Percentiles rank a stretch among this genome's conserved stretches.
Evolutionary conservation across 192 early-diverging fungal species (phyloP).

Genomic region (Entomortierella lignicola): DNA sequence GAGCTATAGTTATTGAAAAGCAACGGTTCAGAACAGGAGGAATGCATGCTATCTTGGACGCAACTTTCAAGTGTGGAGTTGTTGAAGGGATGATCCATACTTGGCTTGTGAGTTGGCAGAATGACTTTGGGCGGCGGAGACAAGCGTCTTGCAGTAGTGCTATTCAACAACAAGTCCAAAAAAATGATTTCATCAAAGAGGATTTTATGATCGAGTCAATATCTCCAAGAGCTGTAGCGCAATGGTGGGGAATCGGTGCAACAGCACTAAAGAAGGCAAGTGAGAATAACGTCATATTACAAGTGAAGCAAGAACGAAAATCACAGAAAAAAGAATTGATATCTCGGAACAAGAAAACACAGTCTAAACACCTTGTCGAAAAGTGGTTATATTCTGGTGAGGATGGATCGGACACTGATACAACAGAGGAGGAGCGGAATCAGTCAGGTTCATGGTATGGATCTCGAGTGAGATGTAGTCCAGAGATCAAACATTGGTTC

Average conservation of each 20-base stretch:
- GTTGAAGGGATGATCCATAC: conserved; percentile 59
- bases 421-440: background rate
- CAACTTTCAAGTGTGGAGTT: conserved; percentile 51
- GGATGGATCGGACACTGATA: background rate
- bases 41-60: conserved; percentile 46
- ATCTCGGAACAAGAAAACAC: conserved; percentile 1
- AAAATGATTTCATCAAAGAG: background rate
- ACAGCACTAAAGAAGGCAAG: background rate
- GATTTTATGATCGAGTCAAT: conserved; percentile 21
- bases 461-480: conserved; percentile 9
- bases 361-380: conserved; percentile 6
- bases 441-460: too few species aligned
- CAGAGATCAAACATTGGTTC: conserved; percentile 33
- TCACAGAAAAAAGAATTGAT: background rate
- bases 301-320: background rate
- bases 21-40: conserved; percentile 57
- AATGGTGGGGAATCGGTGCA: conserved; percentile 37
- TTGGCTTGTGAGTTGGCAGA: conserved; percentile 34
- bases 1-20: conserved; percentile 52
- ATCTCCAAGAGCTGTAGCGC: conserved; percentile 24
- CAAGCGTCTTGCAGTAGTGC: too few species aligned
- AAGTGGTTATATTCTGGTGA: conserved; percentile 1
- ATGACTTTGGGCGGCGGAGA: background rate
- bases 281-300: background rate
- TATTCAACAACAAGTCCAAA: too few species aligned